Base-by-base conservation (phyloP, 441 rosid species). In the Biscutella laevigata region DNA sequence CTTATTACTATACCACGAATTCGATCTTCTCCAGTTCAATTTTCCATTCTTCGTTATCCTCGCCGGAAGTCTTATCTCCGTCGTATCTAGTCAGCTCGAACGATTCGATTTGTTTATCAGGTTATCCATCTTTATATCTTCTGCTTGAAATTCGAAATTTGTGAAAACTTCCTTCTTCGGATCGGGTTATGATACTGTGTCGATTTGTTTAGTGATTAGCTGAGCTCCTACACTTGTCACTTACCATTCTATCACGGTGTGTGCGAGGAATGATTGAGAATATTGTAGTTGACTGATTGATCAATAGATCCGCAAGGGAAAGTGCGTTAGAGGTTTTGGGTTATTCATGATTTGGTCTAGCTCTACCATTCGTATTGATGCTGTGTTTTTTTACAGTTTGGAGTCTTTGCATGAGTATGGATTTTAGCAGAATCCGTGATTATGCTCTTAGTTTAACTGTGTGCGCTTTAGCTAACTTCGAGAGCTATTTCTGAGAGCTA, bases 241-340 rank as follows among this genome's bases (percentile, higher is more conserved):
- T 30, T 49, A 0, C 30, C 42, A 33, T 48, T 35, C 2, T 8
- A 24, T 16, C 16, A 6, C 17, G 14, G 52, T 25, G 7, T 17
- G 14, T 47, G 2, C 24, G 32, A 38, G 20, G 24, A 60, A 15
- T 24, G 33, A 24, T 53, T 45, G 10, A 13, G 2, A 9, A 54
- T 11, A 26, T 43, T 33, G 4, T 26, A 50, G 63, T 64, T 64
- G 59, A 57, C 64, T 57, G 63, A 41, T 64, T 48, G 51, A 46
- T 36, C 38, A 32, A 53, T 35, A 53, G 66, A 61, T 52, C 66
- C 24, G 30, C 22, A 17, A 20, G 48, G 28, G 45, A 26, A 41
- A 49, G 13, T 61, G 44, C 46, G 38, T 34, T 30, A 17, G 38
- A 14, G n/a, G 9, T 29, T 3, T 45, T 30, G 28, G 14, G 17